Conservation (phyloP, 257 asterid genomes). For the Solanum paucissectum region DNA sequence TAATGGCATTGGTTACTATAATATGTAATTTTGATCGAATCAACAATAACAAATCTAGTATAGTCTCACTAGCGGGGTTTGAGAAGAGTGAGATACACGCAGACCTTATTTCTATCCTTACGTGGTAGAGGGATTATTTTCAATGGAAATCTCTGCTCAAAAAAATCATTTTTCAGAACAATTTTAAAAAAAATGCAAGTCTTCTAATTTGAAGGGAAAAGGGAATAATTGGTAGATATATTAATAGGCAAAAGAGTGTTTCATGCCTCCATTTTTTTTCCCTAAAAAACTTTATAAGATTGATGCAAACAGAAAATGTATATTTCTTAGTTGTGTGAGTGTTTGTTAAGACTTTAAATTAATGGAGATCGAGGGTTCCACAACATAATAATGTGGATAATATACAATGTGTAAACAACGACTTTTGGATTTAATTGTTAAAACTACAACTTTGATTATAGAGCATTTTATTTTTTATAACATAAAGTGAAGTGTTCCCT, state of each 20-base stretch:
- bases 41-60: not conserved
- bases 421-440: not conserved
- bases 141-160: accelerated
- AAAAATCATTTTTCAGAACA: not conserved
- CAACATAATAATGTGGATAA: not conserved
- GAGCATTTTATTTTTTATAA: not conserved
- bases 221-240: not conserved
- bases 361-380: not conserved
- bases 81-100: not conserved
- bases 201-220: not conserved
- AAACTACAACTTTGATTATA: not conserved
- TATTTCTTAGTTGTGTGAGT: not conserved
- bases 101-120: not conserved
- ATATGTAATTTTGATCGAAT: not conserved
- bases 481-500: not conserved
- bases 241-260: not conserved
- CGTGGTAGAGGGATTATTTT: not conserved
- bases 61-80: not conserved
- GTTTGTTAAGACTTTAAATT: not conserved
- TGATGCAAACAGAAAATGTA: not conserved
- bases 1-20: not conserved
- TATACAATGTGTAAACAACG: not conserved
- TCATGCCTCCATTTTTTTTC: not conserved
- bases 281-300: not conserved
- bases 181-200: not conserved